Evolutionary conservation across 1,284 basidiomycete genomes (phyloP), one percentile per base, ranked within the genome.

Genomic region (Leccinum fuscescens): DNA sequence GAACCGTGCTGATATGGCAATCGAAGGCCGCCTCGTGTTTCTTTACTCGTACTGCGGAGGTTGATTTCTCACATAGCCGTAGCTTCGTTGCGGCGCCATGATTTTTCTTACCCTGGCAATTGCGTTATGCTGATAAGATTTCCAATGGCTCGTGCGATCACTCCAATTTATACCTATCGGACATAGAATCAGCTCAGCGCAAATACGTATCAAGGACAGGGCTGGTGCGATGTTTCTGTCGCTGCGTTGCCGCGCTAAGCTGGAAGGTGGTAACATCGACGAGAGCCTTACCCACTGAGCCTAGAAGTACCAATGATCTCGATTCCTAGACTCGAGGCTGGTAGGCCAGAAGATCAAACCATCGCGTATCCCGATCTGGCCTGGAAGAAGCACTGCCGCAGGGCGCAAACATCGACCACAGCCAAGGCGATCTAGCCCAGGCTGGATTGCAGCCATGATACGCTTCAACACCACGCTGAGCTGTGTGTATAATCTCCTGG

Each of bases 1-100:
- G 37, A 37, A 44, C 29, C 5, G 12, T 54, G 49, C 12, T n/a
- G 29, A 54, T 27, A 52, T 56, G 35, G 35, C 46, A 33, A 57
- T 42, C 48, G 24, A 55, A 56, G 35, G 31, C 48, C 37, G 37
- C 54, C 56, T 58, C 52, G 46, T 60, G 42, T 57, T 56, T 65
- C 35, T 61, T 62, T 44, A 44, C 17, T 44, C 15, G 17, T 44
- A 20, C 17, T 12, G n/a, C 39, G 9, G 17, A 44, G 42, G 11
- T 44, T 20, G n/a, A 20, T 44, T 44, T 44, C 42, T 44, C 17
- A 20, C 17, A 44, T 4, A 11, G 46, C 35, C 20, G 17, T 24
- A 20, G 27, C 55, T 42, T n/a, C 39, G 48, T 39, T 52, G 54
- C 48, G 50, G 61, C 31, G 51, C 49, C 35, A 7, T 15, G 15